Percentiles rank a stretch among this genome's conserved stretches.
Evolutionary conservation across 2,329 filamentous ascomycete genomes (phyloP).

Genomic region (Arachnopeziza araneosa): DNA sequence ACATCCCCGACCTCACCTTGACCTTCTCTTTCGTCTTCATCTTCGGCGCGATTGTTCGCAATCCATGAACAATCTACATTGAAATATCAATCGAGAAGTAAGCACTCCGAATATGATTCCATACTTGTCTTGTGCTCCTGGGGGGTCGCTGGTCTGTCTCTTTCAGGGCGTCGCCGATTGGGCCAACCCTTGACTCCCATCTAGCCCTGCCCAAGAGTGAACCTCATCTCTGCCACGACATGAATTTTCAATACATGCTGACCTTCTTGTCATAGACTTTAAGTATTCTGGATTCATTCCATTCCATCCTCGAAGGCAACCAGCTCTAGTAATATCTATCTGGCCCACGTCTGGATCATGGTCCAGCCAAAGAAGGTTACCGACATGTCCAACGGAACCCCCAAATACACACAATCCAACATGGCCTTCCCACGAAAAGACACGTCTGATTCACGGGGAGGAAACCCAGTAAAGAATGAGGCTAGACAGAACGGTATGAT

Average conservation of each 20-base stretch:
- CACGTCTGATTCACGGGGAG: constrained; percentile 44
- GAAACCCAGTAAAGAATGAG: constrained; percentile 47
- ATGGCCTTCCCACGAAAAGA: constrained; percentile 60
- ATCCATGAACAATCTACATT: not conserved
- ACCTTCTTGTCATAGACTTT: not conserved
- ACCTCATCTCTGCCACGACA: not conserved
- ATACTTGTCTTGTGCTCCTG: not conserved
- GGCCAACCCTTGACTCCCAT: not conserved
- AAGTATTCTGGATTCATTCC: not conserved
- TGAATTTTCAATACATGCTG: not conserved
- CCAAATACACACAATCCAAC: constrained; percentile 39
- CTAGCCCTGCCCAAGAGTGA: not conserved
- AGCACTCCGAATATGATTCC: not conserved
- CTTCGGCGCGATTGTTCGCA: constrained; percentile 17
- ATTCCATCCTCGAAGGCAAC: not conserved
- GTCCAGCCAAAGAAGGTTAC: constrained; percentile 43
- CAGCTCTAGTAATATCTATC: constrained; percentile 7
- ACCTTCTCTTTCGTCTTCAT: constrained; percentile 1
- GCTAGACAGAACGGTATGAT: constrained; percentile 50
- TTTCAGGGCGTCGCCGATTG: not conserved
- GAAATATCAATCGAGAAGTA: constrained; percentile 16
- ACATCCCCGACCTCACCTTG: not conserved
- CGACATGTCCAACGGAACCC: constrained; percentile 39
- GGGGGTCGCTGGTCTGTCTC: not conserved
- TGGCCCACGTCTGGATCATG: constrained; percentile 46